These are phyloP conservation scores for Ochetophila trinervis DNA, from an alignment of 306 rosid genomes.

Conservation along the genomic window DNA sequence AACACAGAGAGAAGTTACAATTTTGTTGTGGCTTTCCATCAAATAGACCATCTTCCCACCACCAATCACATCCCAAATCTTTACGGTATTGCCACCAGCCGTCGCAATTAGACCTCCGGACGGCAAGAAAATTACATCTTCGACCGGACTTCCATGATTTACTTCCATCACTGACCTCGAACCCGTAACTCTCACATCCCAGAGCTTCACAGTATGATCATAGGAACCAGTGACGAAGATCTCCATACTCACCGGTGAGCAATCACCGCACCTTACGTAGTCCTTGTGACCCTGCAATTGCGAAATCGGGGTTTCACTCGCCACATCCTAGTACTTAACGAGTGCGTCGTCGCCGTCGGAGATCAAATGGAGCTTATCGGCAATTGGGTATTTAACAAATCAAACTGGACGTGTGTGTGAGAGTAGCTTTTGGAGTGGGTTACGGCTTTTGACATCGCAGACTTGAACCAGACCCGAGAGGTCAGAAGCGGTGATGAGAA, in stretches of 20 bases:
- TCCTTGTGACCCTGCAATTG: conserved; percentile 68
- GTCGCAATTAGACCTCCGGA: conserved; percentile 75
- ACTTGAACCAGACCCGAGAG: conserved; percentile 78
- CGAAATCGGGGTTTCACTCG: conserved; percentile 33
- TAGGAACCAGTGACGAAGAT: conserved; percentile 75
- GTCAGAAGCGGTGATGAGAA: conserved; percentile 74
- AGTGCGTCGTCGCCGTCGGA: conserved; percentile 90
- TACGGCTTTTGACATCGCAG: conserved; percentile 55
- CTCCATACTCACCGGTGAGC: conserved; percentile 59
- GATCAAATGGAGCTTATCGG: conserved; percentile 70
- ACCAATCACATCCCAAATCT: conserved; percentile 81
- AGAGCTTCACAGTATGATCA: conserved; percentile 81
- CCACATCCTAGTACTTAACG: conserved; percentile 83
- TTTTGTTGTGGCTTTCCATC: conserved; percentile 92
- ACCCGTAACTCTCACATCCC: conserved; percentile 73
- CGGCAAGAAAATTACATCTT: conserved; percentile 73
- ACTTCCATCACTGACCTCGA: conserved; percentile 44
- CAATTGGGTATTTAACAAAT: conserved; percentile 57
- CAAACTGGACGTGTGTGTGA: conserved; percentile 77
- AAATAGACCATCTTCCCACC: conserved; percentile 77
- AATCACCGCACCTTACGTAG: conserved; percentile 84
- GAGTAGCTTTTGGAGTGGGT: conserved; percentile 57
- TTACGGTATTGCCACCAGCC: conserved; percentile 77
- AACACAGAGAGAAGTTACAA: conserved; percentile 71
- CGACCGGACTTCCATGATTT: conserved; percentile 74